Conservation (phyloP, 2,329 filamentous ascomycete species). For the Colletotrichum cordylinicola region DNA sequence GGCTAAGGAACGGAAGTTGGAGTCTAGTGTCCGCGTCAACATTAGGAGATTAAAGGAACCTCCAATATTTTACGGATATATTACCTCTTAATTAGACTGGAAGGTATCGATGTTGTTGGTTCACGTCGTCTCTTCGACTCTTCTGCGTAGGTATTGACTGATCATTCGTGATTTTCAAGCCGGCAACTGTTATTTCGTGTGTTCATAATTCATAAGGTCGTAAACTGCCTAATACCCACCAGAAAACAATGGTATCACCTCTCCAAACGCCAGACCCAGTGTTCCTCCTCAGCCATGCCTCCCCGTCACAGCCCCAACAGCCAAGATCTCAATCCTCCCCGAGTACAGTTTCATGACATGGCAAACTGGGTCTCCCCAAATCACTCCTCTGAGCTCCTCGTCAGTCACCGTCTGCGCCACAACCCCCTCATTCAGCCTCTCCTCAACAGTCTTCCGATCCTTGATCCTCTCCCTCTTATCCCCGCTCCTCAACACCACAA, state of each 20-base stretch:
- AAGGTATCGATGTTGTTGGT: too few species aligned
- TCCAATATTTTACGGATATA: too few species aligned
- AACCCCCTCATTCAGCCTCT: slow-evolving; percentile 63
- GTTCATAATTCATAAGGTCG: not conserved
- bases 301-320: slow-evolving; percentile 69
- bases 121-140: too few species aligned
- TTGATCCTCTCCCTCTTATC: slow-evolving; percentile 40
- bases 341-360: slow-evolving; percentile 84
- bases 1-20: too few species aligned
- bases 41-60: too few species aligned
- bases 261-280: not conserved
- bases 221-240: not conserved
- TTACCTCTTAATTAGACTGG: too few species aligned
- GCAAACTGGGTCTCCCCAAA: slow-evolving; percentile 84
- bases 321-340: slow-evolving; percentile 72
- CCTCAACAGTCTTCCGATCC: slow-evolving; percentile 53
- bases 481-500: slow-evolving; percentile 69
- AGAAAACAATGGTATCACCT: not conserved
- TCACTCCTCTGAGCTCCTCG: slow-evolving; percentile 68
- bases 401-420: slow-evolving; percentile 74
- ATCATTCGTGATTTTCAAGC: too few species aligned
- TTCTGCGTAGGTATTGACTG: too few species aligned
- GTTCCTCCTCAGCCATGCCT: slow-evolving; percentile 25
- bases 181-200: too few species aligned
- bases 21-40: too few species aligned